Evolutionary conservation across 495 filamentous ascomycete species (phyloP).

Genomic region (Lasiosphaeria miniovina): DNA sequence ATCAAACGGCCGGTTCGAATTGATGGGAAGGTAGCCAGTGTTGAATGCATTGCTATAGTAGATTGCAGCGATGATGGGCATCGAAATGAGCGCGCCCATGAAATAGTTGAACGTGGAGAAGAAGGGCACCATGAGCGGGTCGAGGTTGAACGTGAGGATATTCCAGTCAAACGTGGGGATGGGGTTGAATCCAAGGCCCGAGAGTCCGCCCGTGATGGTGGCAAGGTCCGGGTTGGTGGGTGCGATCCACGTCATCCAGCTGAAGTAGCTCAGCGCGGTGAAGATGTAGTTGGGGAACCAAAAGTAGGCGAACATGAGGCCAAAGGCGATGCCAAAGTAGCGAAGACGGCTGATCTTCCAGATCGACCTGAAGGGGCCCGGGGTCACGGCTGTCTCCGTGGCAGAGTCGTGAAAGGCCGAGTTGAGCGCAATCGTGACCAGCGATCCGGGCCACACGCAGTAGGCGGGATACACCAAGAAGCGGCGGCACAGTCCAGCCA

Average conservation of each 20-base stretch:
- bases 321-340: constrained; percentile 35
- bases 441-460: constrained; percentile 42
- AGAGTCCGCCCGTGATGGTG: constrained; percentile 30
- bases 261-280: constrained; percentile 35
- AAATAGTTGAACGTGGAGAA: constrained; percentile 44
- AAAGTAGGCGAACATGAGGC: constrained; percentile 41
- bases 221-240: constrained; percentile 34
- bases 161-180: constrained; percentile 46
- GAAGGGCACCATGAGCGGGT: constrained; percentile 44
- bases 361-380: constrained; percentile 33
- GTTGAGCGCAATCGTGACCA: constrained; percentile 46
- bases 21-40: constrained; percentile 39
- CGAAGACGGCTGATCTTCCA: constrained; percentile 35
- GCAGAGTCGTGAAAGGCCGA: constrained; percentile 40
- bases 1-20: constrained; percentile 39
- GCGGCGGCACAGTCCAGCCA: constrained; percentile 51
- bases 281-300: constrained; percentile 47
- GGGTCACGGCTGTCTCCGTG: constrained; percentile 23
- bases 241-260: constrained; percentile 45
- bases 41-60: constrained; percentile 41
- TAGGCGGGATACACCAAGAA: constrained; percentile 54
- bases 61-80: constrained; percentile 31
- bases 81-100: constrained; percentile 28
- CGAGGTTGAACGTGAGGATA: constrained; percentile 29
- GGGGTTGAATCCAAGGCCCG: constrained; percentile 40